Base-by-base conservation (phyloP, 345 rosid genomes). In the Anastatica hierochuntica region DNA sequence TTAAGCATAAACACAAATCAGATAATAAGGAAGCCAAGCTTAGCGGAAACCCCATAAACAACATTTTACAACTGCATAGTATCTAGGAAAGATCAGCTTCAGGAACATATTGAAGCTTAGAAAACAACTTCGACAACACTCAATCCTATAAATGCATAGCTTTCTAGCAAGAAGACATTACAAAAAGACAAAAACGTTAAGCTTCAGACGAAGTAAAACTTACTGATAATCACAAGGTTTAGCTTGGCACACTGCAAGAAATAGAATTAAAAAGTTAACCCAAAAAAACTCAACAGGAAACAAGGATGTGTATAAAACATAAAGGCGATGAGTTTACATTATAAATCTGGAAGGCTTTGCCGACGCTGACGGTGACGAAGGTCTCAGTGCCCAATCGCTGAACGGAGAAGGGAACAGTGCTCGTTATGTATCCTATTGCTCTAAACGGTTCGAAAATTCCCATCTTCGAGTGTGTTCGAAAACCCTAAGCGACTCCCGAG, bases 401-500 rank as follows among this genome's bases (percentile, higher is more conserved):
- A 38, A 88, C 86, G 46, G 90, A 83, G 74, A 88, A 85, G 1
- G 97, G 96, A 36, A 85, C 88, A 3, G 66, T 76, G 58, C 77
- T 74, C 12, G 97, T 80, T 56, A 92, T 83, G 81, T 78, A 92
- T 3, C 98, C 98, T 7, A 92, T 74, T 5, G 90, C 97, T 76
- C 94, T 79, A 51, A 67, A 88, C 0, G 98, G 94, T 59, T 85
- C 98, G 60, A 92, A 92, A 6, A 92, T 85, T 21, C 97, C 98
- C 96, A 90, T 90, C 18, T 61, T 57, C 10, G 18, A 44, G 15
- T 31, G 2, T 29, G 9, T 23, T 23, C 27, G 7, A 1, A 5
- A 5, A 3, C 27, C 6, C 57, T 52, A 2, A 7, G 17, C 30
- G 18, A 12, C 9, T 8, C 4, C 21, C 36, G 41, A 14, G 11